phyloP scores from a whole-genome alignment of 495 filamentous ascomycete species.

The Recurvomyces mirabilis region DNA sequence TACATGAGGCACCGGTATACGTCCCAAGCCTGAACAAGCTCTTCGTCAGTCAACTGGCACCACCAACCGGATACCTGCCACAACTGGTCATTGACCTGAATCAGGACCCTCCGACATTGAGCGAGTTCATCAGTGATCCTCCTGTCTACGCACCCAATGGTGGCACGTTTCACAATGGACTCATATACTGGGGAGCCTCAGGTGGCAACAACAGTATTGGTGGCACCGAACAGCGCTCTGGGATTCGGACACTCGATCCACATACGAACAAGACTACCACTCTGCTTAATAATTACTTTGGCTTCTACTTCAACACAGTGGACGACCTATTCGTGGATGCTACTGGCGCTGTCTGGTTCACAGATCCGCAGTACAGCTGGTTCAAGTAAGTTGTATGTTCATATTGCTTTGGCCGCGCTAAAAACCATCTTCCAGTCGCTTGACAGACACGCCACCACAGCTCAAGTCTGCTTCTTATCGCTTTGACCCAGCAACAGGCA shows the following conservation, averaged over 20 bases:
- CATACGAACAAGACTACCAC: constrained; percentile 19
- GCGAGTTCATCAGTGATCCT: constrained; percentile 28
- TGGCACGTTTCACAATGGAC: constrained; percentile 18
- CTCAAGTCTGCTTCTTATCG: constrained; percentile 39
- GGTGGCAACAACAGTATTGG: constrained; percentile 9
- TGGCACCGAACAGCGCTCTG: constrained; percentile 9
- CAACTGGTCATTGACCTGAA: constrained; percentile 28
- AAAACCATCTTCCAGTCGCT: background rate
- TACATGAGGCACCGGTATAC: constrained; percentile 37
- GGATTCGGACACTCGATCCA: constrained; percentile 24
- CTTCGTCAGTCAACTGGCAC: constrained; percentile 18
- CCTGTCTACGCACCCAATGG: constrained; percentile 30
- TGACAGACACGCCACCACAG: constrained; percentile 29
- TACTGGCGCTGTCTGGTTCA: constrained; percentile 46
- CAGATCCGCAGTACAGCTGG: constrained; percentile 36
- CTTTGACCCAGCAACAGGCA: constrained; percentile 32
- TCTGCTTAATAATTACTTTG: constrained; percentile 26
- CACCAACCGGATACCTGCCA: constrained; percentile 3
- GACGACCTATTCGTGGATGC: constrained; percentile 25
- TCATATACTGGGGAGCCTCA: constrained; percentile 18
- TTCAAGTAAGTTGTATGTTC: constrained; percentile 26
- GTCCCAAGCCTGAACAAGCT: constrained; percentile 32
- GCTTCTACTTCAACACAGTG: constrained; percentile 26
- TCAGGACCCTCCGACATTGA: constrained; percentile 27
- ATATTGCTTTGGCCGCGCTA: background rate